Conservation (phyloP, 1,139 yeast genomes). For the Zygosaccharomyces sapae region DNA sequence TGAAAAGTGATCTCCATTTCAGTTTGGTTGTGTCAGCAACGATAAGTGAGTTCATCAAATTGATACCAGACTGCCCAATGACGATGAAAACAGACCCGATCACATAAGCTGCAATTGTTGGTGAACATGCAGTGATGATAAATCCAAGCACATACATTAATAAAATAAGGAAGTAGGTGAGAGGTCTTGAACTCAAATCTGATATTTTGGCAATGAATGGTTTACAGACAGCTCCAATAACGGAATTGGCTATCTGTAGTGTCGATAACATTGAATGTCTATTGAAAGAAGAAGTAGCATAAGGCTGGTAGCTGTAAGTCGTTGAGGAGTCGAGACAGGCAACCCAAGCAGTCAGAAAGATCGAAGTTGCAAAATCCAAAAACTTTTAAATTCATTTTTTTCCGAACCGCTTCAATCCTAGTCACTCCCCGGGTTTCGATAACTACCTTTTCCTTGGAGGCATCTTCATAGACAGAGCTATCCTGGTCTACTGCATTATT, state of each 20-base stretch:
- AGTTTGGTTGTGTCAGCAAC: constrained; percentile 39
- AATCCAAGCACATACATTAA: constrained; percentile 35
- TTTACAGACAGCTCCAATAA: constrained; percentile 35
- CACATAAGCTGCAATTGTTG: constrained; percentile 36
- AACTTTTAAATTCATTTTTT: constrained; percentile 24
- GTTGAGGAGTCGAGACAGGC: constrained; percentile 41
- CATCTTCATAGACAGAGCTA: background rate
- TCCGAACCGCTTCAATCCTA: constrained; percentile 34
- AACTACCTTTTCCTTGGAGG: constrained; percentile 1
- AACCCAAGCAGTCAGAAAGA: constrained; percentile 37
- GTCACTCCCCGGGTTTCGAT: constrained; percentile 36
- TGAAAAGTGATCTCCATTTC: constrained; percentile 37
- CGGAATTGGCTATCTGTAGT: constrained; percentile 35
- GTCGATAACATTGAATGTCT: constrained; percentile 39
- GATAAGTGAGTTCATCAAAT: constrained; percentile 30
- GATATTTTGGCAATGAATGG: constrained; percentile 38
- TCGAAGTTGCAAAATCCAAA: constrained; percentile 19
- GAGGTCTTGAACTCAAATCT: constrained; percentile 37
- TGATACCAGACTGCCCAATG: constrained; percentile 35
- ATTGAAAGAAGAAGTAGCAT: constrained; percentile 38
- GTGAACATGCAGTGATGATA: constrained; percentile 34
- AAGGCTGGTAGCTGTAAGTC: constrained; percentile 36
- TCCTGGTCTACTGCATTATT: background rate
- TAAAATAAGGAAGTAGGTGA: constrained; percentile 30
- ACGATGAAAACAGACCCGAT: constrained; percentile 36